Evolutionary conservation across 116 monocot species (phyloP).

Genomic region (Dioscorea cayenensis): DNA sequence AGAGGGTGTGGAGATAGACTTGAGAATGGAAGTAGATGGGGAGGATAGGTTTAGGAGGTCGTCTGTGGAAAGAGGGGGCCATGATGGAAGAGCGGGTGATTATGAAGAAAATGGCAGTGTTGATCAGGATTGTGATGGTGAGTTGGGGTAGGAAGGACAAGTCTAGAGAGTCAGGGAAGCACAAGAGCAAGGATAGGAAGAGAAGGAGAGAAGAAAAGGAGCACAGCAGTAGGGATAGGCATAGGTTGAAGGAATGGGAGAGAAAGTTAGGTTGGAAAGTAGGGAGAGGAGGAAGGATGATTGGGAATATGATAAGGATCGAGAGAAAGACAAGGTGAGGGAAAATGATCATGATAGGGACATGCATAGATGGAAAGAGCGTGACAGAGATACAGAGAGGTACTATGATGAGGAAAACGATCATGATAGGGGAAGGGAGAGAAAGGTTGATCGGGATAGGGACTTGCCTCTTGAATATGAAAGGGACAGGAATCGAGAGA

Average conservation of each 20-base stretch:
- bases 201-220: conserved; percentile 10
- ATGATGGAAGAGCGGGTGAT: neutral
- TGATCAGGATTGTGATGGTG: too few species aligned
- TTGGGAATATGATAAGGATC: conserved; percentile 10
- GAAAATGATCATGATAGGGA: conserved; percentile 15
- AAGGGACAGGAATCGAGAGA: conserved; percentile 21
- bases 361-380: conserved; percentile 21
- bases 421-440: conserved; percentile 18
- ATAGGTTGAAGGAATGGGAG: conserved; percentile 14
- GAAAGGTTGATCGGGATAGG: conserved; percentile 19
- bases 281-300: conserved; percentile 24
- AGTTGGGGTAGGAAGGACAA: neutral
- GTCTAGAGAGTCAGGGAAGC: conserved; percentile 18
- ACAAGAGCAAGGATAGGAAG: conserved; percentile 25
- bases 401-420: conserved; percentile 16
- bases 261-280: conserved; percentile 8
- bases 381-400: conserved; percentile 2
- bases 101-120: neutral
- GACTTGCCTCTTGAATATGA: conserved; percentile 5
- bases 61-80: neutral
- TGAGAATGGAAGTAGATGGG: neutral
- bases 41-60: neutral
- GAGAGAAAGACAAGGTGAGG: conserved; percentile 10
- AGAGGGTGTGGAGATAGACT: neutral
- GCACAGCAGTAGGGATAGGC: conserved; percentile 9